These are phyloP conservation scores for Lactarius evosmus DNA, from an alignment of 768 basidiomycete genomes.

Conservation along the genomic window DNA sequence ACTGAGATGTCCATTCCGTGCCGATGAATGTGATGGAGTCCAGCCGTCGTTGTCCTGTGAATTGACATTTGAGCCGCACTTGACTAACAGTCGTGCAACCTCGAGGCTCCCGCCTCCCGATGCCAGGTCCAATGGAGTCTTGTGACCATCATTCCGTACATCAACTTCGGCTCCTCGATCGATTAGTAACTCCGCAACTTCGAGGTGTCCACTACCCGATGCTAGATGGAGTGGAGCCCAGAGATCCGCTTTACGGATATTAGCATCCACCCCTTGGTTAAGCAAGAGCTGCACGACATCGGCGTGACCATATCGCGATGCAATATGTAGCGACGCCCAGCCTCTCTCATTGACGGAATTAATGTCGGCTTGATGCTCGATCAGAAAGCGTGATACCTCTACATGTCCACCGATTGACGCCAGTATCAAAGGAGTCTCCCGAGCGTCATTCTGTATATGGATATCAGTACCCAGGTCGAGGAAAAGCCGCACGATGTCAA, in stretches of 20 bases:
- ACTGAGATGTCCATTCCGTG: not conserved
- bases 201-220: not conserved
- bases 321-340: not conserved
- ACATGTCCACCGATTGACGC: not conserved
- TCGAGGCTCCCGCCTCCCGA: not conserved
- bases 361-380: too few relatives aligned
- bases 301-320: not conserved
- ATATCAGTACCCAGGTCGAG: not conserved
- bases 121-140: not conserved
- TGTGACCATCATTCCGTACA: not conserved
- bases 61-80: not conserved
- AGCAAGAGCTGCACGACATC: not conserved
- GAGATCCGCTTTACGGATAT: not conserved
- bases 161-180: not conserved
- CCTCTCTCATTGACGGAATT: not conserved
- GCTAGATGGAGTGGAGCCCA: slow-evolving; percentile 5
- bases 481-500: not conserved
- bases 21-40: not conserved
- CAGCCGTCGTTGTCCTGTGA: not conserved
- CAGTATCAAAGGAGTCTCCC: not conserved
- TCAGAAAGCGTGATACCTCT: not conserved
- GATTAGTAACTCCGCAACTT: not conserved
- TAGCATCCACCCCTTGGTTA: not conserved
- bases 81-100: not conserved
- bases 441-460: not conserved